A percentile compares a stretch with the other conserved stretches of the same genome.
These are phyloP conservation scores for Globisporangium irregulare DNA, from an alignment of 352 stramenopile species.

Conservation along the genomic window DNA sequence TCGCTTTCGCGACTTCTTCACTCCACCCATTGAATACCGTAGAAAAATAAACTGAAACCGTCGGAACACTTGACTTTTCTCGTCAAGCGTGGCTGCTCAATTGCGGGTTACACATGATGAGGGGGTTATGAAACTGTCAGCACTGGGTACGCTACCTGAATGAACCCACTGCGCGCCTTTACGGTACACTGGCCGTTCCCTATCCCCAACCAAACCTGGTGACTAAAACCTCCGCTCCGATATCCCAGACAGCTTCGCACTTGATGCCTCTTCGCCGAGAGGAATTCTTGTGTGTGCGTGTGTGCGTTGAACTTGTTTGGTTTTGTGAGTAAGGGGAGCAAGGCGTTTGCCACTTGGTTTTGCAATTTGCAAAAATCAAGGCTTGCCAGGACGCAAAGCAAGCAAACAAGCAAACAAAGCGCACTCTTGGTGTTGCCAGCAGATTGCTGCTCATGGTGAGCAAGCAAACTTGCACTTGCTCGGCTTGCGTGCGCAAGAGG, in stretches of 20 bases:
- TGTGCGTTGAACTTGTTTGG: too few species aligned
- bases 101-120: background rate
- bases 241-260: background rate
- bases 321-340: background rate
- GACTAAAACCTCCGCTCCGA: background rate
- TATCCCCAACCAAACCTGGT: background rate
- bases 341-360: background rate
- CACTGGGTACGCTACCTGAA: background rate
- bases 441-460: constrained; percentile 1
- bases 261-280: background rate
- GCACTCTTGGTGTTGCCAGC: background rate
- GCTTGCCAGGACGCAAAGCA: background rate
- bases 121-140: background rate
- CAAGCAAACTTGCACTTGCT: background rate
- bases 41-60: background rate
- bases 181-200: background rate
- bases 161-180: background rate
- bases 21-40: background rate
- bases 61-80: background rate
- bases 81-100: background rate
- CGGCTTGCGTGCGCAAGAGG: background rate
- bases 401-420: background rate
- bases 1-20: background rate
- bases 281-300: background rate
- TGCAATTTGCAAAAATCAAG: background rate